A percentile compares a stretch with the other conserved stretches of the same genome.
phyloP scores from a whole-genome alignment of 352 stramenopile genomes.

The Pythium guiyangense region DNA sequence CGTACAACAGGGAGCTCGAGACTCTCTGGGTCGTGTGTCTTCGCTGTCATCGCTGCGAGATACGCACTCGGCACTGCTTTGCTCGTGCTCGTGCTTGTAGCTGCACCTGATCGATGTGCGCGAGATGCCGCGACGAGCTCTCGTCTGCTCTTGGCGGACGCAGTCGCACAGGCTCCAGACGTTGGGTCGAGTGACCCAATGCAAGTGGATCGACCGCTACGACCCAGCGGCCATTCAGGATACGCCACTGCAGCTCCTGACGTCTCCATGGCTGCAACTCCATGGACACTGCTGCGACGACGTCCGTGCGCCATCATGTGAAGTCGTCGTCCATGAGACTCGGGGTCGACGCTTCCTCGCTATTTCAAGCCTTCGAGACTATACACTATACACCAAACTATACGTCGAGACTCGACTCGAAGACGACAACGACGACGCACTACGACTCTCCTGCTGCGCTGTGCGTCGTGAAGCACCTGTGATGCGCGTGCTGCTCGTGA shows the following conservation, averaged over 20 bases:
- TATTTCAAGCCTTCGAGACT: too few relatives aligned
- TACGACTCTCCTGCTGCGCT: too few relatives aligned
- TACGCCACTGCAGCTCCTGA: slow-evolving; percentile 19
- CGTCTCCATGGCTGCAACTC: background rate
- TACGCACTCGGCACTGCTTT: background rate
- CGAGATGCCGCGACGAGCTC: slow-evolving; percentile 44
- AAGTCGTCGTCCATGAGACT: too few relatives aligned
- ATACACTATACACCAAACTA: too few relatives aligned
- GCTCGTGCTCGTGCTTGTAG: background rate
- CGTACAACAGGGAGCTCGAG: slow-evolving; percentile 16
- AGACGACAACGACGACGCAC: too few relatives aligned
- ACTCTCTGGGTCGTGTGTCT: slow-evolving; percentile 13
- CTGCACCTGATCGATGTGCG: background rate
- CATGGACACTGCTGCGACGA: too few relatives aligned
- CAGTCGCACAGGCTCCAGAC: background rate
- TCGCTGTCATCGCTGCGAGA: background rate
- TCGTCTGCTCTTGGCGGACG: slow-evolving; percentile 16
- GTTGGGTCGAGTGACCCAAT: slow-evolving; percentile 10
- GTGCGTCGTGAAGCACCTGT: too few relatives aligned
- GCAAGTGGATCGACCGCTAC: slow-evolving; percentile 49
- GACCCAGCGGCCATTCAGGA: slow-evolving; percentile 50
- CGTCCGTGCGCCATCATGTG: too few relatives aligned
- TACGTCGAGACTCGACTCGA: too few relatives aligned
- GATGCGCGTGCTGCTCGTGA: slow-evolving; percentile 78
- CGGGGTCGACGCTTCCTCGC: too few relatives aligned